Conservation (phyloP, 2,329 filamentous ascomycete genomes). For the Nigrospora sphaerica region DNA sequence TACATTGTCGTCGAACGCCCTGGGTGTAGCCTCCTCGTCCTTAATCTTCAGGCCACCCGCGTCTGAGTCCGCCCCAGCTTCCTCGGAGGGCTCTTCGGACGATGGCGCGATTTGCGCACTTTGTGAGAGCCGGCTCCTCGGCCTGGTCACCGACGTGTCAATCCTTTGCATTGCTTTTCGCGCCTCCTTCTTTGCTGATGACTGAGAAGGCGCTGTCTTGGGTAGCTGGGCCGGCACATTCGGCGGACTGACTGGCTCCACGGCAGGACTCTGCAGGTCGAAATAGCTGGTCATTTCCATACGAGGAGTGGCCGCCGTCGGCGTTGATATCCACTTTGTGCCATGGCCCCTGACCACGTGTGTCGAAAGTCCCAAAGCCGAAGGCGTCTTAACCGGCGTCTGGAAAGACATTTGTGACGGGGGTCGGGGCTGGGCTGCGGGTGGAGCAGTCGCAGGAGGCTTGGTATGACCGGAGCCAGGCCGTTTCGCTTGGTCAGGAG, state of each 20-base stretch:
- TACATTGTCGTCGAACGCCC: conserved; percentile 39
- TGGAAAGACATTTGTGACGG: conserved; percentile 9
- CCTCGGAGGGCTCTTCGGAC: conserved; percentile 35
- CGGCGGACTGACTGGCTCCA: conserved; percentile 53
- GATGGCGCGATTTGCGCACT: conserved; percentile 22
- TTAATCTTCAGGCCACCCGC: conserved; percentile 41
- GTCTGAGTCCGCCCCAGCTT: conserved; percentile 36
- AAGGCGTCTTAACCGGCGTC: conserved; percentile 14
- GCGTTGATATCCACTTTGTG: conserved; percentile 52
- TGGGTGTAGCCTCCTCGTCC: conserved; percentile 51
- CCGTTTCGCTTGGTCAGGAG: conserved; percentile 11
- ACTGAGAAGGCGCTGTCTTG: conserved; percentile 19
- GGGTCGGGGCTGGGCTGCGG: background rate
- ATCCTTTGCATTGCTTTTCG: conserved; percentile 20
- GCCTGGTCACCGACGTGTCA: conserved; percentile 12
- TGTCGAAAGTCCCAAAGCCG: conserved; percentile 9
- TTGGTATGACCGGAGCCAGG: background rate
- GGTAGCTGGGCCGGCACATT: conserved; percentile 28
- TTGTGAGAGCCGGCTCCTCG: conserved; percentile 26
- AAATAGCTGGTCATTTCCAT: conserved; percentile 22
- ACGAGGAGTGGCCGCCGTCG: conserved; percentile 51
- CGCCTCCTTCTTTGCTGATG: conserved; percentile 25
- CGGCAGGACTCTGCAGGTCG: conserved; percentile 43
- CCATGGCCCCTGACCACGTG: conserved; percentile 31
- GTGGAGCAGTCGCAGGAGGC: too few relatives aligned